Conservation (phyloP, 371 early-diverging fungal genomes). For the Rhizopus sp. region DNA sequence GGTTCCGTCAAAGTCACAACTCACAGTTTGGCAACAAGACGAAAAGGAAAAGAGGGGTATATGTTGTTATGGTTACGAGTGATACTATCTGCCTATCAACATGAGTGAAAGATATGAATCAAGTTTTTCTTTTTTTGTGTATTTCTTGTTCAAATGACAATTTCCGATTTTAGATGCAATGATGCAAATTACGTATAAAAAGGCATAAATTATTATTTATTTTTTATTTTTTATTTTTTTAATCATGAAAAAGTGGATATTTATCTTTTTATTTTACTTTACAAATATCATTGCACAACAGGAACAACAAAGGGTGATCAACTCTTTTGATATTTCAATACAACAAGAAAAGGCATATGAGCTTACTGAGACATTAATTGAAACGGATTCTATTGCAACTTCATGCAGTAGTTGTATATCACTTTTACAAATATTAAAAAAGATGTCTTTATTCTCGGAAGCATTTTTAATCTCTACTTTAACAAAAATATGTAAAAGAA, state of each 20-base stretch:
- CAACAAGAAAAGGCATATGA: neutral
- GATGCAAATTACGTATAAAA: slow-evolving; percentile 2
- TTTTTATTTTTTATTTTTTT: neutral
- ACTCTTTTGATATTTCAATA: neutral
- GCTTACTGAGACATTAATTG: neutral
- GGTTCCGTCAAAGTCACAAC: too few relatives aligned
- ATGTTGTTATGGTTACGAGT: too few relatives aligned
- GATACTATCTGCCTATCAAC: too few relatives aligned
- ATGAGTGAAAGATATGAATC: neutral
- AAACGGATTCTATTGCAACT: neutral
- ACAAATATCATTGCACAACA: neutral
- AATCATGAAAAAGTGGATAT: neutral
- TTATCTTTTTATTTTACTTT: neutral
- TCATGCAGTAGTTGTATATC: slow-evolving; percentile 8
- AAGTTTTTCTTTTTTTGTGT: neutral
- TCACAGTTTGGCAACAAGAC: too few relatives aligned
- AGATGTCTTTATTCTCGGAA: slow-evolving; percentile 1
- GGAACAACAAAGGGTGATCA: neutral
- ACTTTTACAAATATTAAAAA: slow-evolving; percentile 1
- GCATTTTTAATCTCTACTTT: neutral
- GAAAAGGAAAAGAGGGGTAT: too few relatives aligned
- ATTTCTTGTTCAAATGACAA: neutral
- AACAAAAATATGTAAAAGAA: slow-evolving; percentile 35
- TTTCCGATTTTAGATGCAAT: neutral
- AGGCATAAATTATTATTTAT: neutral